phyloP scores from a whole-genome alignment of 2,329 filamentous ascomycete species.

The Scopulariopsis brevicaulis region DNA sequence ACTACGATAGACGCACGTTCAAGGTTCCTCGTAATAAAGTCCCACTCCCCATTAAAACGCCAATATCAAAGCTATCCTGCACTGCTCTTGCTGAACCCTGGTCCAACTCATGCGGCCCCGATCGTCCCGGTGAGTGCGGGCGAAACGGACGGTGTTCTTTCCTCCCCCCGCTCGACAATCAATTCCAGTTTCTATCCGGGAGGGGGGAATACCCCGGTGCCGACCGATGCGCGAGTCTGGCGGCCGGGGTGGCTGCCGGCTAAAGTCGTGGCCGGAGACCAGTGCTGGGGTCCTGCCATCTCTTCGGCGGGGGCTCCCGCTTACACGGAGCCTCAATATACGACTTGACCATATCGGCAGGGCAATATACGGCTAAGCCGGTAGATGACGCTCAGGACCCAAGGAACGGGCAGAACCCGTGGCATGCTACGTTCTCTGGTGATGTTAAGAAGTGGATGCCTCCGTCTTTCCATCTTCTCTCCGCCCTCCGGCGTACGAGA shows the following conservation, averaged over 20 bases:
- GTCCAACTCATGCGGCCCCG: neutral
- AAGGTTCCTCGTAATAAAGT: too few species aligned
- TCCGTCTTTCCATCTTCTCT: neutral
- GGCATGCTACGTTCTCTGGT: neutral
- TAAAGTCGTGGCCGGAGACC: neutral
- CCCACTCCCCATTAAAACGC: too few species aligned
- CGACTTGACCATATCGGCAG: neutral
- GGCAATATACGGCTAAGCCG: constrained; percentile 4
- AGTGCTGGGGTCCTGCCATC: neutral
- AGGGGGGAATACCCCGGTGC: neutral
- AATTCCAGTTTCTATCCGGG: too few species aligned
- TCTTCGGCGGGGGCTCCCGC: too few species aligned
- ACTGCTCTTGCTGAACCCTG: too few species aligned
- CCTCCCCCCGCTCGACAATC: constrained; percentile 2
- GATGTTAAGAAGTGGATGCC: too few species aligned
- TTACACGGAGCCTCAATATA: constrained; percentile 1
- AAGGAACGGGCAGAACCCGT: constrained; percentile 1
- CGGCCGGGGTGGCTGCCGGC: neutral
- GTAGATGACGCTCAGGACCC: constrained; percentile 1
- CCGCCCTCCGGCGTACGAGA: neutral
- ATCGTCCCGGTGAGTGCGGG: neutral
- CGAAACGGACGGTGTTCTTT: neutral
- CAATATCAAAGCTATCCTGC: too few species aligned
- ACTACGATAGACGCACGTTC: too few species aligned
- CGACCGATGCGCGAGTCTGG: neutral